phyloP scores from a whole-genome alignment of 1,139 yeast species.

The Debaryomycetaceae sp. region DNA sequence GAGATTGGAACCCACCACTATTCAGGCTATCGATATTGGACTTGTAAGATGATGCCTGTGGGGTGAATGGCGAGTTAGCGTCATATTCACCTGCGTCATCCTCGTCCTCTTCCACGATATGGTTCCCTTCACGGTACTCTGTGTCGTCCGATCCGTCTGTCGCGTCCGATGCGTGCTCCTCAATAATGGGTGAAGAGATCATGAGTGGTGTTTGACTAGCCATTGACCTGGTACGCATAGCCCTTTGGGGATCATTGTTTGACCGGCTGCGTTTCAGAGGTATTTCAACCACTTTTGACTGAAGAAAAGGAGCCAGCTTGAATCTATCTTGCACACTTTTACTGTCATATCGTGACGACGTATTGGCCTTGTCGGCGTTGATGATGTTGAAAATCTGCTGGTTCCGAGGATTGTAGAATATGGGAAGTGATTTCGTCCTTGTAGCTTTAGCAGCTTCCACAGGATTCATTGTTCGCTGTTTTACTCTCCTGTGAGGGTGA shows the following conservation, averaged over 20 bases:
- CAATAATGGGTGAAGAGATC: conserved; percentile 41
- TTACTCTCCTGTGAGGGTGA: conserved; percentile 8
- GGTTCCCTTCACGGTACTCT: conserved; percentile 28
- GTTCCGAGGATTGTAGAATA: conserved; percentile 43
- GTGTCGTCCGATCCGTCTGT: conserved; percentile 26
- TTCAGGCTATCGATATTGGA: conserved; percentile 8
- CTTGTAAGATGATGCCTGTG: conserved; percentile 37
- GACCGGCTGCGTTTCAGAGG: conserved; percentile 22
- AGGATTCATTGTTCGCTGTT: conserved; percentile 7
- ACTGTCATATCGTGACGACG: conserved; percentile 38
- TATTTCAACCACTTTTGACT: conserved; percentile 36
- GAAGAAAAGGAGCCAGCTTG: conserved; percentile 47
- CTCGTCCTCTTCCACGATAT: conserved; percentile 15
- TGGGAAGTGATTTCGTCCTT: conserved; percentile 63
- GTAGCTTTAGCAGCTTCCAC: conserved; percentile 49
- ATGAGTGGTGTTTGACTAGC: conserved; percentile 24
- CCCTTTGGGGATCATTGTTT: conserved; percentile 32
- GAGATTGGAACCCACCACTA: conserved; percentile 27
- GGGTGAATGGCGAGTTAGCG: conserved; percentile 38
- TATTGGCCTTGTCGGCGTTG: conserved; percentile 41
- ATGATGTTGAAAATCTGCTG: conserved; percentile 41
- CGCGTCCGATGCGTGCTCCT: conserved; percentile 29
- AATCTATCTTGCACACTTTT: conserved; percentile 45
- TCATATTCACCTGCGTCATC: conserved; percentile 19
- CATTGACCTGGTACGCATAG: conserved; percentile 46